These are phyloP conservation scores for Quercus alba DNA, from an alignment of 306 rosid species.

Conservation along the genomic window DNA sequence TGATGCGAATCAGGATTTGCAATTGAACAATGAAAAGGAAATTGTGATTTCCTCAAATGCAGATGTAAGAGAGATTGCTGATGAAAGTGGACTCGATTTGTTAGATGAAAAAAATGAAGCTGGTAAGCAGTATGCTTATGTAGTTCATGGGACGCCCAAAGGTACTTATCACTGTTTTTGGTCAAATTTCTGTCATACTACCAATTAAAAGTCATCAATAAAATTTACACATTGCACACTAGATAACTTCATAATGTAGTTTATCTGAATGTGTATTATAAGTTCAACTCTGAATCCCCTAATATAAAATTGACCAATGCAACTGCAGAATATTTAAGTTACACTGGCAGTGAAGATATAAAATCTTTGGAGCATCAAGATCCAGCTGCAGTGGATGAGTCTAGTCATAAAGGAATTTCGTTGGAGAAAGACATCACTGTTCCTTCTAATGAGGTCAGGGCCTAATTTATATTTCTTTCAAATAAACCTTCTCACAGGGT, in stretches of 20 bases:
- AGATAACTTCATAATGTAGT: no score
- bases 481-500: conserved; percentile 1
- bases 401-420: conserved; percentile 25
- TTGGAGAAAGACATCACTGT: conserved; percentile 10
- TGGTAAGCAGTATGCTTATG: neutral
- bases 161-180: neutral
- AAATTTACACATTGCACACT: no score
- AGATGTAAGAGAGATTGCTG: conserved; percentile 22
- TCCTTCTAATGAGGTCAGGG: conserved; percentile 45
- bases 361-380: conserved; percentile 32
- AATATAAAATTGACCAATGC: conserved; percentile 9
- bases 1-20: neutral
- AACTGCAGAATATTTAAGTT: conserved; percentile 32
- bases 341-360: conserved; percentile 12
- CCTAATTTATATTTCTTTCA: neutral
- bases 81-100: conserved; percentile 6
- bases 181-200: no score
- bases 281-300: neutral
- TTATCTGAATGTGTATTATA: neutral
- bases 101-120: conserved; percentile 18
- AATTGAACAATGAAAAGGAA: neutral
- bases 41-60: neutral
- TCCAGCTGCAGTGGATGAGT: conserved; percentile 21
- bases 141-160: conserved; percentile 13
- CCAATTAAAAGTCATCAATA: no score